Evolutionary conservation across 371 early-diverging fungal species (phyloP).

Genomic region (Zopfochytrium polystomum): DNA sequence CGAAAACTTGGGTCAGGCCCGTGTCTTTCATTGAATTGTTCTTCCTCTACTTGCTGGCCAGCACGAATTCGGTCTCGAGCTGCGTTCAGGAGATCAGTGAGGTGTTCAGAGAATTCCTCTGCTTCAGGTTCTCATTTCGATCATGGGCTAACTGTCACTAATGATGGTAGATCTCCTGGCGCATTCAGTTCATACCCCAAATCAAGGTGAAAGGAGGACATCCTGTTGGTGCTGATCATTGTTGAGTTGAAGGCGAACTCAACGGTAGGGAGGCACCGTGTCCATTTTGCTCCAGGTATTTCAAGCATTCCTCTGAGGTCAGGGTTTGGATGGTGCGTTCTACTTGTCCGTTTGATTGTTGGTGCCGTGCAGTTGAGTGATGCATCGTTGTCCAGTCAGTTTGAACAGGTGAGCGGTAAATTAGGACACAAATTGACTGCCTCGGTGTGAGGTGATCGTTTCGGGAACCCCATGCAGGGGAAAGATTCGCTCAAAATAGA

Average conservation of each 20-base stretch:
- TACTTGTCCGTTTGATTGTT: neutral
- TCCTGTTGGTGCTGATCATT: neutral
- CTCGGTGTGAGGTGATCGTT: constrained; percentile 13
- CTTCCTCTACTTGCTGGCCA: neutral
- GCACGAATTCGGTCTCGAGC: neutral
- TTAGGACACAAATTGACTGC: constrained; percentile 4
- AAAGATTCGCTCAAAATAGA: constrained; percentile 1
- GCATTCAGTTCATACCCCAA: neutral
- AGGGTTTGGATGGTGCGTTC: neutral
- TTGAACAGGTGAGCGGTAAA: constrained; percentile 3
- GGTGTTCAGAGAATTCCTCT: neutral
- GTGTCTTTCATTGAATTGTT: neutral
- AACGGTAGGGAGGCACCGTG: neutral
- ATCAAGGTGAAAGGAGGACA: neutral
- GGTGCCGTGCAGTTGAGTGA: neutral
- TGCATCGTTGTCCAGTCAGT: neutral
- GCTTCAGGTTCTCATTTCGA: neutral
- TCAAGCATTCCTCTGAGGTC: neutral
- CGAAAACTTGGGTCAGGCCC: neutral
- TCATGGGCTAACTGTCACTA: neutral
- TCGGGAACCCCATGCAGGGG: constrained; percentile 11
- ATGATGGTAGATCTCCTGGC: neutral
- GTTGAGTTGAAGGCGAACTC: neutral
- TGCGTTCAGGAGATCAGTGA: neutral
- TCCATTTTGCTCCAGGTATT: neutral